phyloP scores from a whole-genome alignment of 1,284 basidiomycete genomes.

The Trichosporon asahii region DNA sequence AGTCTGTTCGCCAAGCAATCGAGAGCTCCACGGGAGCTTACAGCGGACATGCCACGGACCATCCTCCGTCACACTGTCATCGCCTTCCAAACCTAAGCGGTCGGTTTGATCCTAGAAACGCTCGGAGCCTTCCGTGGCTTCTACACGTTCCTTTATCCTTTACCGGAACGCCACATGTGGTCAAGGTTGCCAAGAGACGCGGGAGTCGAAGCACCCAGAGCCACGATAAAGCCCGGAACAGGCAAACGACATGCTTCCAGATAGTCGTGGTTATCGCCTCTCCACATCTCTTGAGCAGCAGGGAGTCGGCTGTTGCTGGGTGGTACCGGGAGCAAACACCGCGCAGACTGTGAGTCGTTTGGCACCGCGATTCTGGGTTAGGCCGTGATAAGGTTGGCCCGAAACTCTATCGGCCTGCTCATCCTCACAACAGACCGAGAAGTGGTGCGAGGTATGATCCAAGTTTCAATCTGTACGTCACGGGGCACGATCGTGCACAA shows the following conservation, averaged over 20 bases:
- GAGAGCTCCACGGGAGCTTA: neutral
- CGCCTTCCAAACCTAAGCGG: neutral
- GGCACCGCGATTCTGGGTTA: neutral
- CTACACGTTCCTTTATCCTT: neutral
- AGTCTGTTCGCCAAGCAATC: neutral
- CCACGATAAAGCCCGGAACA: neutral
- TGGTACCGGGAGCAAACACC: neutral
- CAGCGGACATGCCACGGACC: neutral
- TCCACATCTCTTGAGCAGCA: no score
- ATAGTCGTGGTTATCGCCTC: neutral
- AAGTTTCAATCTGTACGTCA: neutral
- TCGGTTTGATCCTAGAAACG: neutral
- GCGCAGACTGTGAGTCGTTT: no score
- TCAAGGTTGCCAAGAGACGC: neutral
- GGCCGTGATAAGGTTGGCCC: neutral
- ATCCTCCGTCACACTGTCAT: neutral
- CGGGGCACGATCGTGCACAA: neutral
- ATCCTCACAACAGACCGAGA: conserved; percentile 7
- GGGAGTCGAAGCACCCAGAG: neutral
- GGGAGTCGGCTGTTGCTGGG: no score
- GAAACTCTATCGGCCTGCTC: neutral
- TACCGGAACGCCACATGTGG: neutral
- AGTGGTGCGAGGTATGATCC: neutral
- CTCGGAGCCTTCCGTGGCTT: neutral
- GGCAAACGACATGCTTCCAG: neutral